Evolutionary conservation across 768 basidiomycete species (phyloP).

Genomic region (Tulasnella sp.): DNA sequence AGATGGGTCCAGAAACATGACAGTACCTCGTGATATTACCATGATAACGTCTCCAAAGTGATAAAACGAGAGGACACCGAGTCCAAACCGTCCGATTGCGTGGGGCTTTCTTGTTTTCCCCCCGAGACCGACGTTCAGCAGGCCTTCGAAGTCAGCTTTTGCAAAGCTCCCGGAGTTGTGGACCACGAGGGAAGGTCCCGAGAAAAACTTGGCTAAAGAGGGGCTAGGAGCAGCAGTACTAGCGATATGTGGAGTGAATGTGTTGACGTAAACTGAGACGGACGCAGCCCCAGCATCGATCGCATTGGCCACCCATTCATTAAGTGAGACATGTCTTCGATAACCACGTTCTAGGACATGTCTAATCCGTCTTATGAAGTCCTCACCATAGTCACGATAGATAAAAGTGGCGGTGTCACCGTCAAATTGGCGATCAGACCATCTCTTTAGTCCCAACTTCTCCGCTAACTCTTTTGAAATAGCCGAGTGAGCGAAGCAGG

Average conservation of each 20-base stretch:
- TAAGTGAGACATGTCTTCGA: slow-evolving; percentile 31
- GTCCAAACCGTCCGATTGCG: slow-evolving; percentile 41
- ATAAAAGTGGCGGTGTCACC: slow-evolving; percentile 21
- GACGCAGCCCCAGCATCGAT: slow-evolving; percentile 35
- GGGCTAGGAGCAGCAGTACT: slow-evolving; percentile 25
- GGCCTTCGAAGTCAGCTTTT: slow-evolving; percentile 34
- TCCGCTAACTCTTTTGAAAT: slow-evolving; percentile 11
- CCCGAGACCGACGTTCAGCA: slow-evolving; percentile 34
- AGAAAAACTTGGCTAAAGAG: slow-evolving; percentile 28
- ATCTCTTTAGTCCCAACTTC: slow-evolving; percentile 16
- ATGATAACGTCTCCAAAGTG: slow-evolving; percentile 38
- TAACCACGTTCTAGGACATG: slow-evolving; percentile 35
- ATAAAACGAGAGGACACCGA: slow-evolving; percentile 41
- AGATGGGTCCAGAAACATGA: slow-evolving; percentile 37
- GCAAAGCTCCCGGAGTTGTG: slow-evolving; percentile 35
- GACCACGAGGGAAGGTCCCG: slow-evolving; percentile 31
- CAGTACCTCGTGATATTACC: slow-evolving; percentile 25
- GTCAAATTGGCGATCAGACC: slow-evolving; percentile 18
- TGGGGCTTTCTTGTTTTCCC: slow-evolving; percentile 30
- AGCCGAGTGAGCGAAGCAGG: background rate
- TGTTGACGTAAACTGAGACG: slow-evolving; percentile 34
- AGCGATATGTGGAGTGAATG: slow-evolving; percentile 13
- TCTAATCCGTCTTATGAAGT: slow-evolving; percentile 32
- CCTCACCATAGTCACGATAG: slow-evolving; percentile 34
- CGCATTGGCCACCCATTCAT: slow-evolving; percentile 44